A percentile compares a stretch with the other conserved stretches of the same genome.
These are phyloP conservation scores for Raphidocelis subcapitata DNA, from an alignment of 139 green algal genomes.

Conservation along the genomic window DNA sequence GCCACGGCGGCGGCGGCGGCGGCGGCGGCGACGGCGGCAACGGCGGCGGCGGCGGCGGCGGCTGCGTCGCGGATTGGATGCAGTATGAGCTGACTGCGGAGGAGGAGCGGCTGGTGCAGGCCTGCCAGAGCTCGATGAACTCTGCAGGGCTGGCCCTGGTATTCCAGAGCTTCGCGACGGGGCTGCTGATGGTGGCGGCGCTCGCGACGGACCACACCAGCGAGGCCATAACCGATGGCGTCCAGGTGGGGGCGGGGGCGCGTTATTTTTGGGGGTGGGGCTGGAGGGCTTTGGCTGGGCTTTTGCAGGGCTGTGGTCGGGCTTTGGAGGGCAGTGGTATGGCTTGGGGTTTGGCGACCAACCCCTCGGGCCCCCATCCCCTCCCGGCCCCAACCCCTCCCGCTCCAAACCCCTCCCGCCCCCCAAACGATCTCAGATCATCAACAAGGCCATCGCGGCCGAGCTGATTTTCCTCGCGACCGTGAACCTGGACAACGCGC, in stretches of 20 bases:
- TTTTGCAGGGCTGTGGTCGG: no score
- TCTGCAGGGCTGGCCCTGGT: slow-evolving; percentile 23
- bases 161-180: slow-evolving; percentile 29
- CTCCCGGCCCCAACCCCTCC: not conserved
- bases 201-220: slow-evolving; percentile 15
- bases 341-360: no score
- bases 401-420: not conserved
- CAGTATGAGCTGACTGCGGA: slow-evolving; percentile 27
- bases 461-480: slow-evolving; percentile 29
- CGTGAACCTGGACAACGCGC: slow-evolving; percentile 10
- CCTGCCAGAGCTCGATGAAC: slow-evolving; percentile 23
- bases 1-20: slow-evolving; percentile 4
- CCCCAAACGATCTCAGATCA: not conserved
- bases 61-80: slow-evolving; percentile 13
- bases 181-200: slow-evolving; percentile 15
- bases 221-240: slow-evolving; percentile 7
- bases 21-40: not conserved
- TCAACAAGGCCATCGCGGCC: slow-evolving; percentile 27
- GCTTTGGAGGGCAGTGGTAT: no score
- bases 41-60: not conserved
- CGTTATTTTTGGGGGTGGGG: not conserved
- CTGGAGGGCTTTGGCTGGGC: no score
- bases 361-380: not conserved
- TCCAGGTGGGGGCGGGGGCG: not conserved
- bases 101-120: slow-evolving; percentile 30